Evolutionary conservation across 1,284 basidiomycete species (phyloP).

Genomic region (Ceratobasidium sp.): DNA sequence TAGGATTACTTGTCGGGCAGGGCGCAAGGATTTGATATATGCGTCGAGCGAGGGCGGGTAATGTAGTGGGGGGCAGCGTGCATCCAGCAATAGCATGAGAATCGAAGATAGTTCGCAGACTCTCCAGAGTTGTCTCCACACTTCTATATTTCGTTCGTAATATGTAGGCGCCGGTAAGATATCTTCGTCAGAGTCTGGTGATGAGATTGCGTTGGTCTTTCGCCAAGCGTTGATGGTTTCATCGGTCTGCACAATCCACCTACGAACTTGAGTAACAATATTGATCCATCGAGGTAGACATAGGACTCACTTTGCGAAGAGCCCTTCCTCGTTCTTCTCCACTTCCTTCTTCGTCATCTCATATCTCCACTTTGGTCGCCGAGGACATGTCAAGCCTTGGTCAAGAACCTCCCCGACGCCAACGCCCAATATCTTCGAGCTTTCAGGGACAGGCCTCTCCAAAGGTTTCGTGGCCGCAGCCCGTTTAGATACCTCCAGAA

Average conservation of each 20-base stretch:
- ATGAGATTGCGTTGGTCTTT: conserved; percentile 52
- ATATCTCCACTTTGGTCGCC: conserved; percentile 84
- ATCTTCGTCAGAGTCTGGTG: conserved; percentile 31
- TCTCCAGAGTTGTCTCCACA: conserved; percentile 94
- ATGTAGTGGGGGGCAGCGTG: conserved; percentile 80
- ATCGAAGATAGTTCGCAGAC: conserved; percentile 89
- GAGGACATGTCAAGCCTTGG: conserved; percentile 67
- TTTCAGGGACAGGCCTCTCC: conserved; percentile 69
- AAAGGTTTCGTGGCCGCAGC: conserved; percentile 71
- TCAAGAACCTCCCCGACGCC: conserved; percentile 46
- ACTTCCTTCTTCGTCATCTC: conserved; percentile 88
- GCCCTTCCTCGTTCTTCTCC: conserved; percentile 85
- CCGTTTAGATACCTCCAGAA: conserved; percentile 72
- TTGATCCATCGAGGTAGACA: neutral
- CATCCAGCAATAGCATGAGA: conserved; percentile 86
- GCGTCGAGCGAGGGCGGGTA: conserved; percentile 65
- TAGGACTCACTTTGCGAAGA: conserved; percentile 74
- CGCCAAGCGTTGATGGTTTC: conserved; percentile 69
- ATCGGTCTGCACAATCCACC: conserved; percentile 71
- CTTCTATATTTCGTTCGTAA: conserved; percentile 91
- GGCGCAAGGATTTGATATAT: conserved; percentile 61
- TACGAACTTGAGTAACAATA: neutral
- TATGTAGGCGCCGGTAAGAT: conserved; percentile 71
- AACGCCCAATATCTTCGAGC: conserved; percentile 57
- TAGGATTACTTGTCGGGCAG: conserved; percentile 73